These are phyloP conservation scores for Dianthus caryophyllus DNA, from an alignment of 148 eudicot species.

Conservation along the genomic window DNA sequence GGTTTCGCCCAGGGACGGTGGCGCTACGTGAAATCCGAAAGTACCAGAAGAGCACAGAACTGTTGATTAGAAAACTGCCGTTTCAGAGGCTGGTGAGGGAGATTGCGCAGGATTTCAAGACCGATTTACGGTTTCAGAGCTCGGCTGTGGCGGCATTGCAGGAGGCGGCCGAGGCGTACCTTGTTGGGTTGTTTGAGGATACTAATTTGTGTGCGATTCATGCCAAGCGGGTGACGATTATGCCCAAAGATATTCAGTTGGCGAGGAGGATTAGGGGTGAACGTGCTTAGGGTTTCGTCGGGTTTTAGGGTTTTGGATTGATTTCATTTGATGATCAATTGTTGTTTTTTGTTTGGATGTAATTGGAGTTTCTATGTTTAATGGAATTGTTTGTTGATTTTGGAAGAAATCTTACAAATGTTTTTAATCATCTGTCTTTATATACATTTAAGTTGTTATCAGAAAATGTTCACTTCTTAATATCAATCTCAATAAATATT, in stretches of 20 bases:
- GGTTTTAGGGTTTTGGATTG: background rate
- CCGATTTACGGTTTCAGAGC: slow-evolving; percentile 32
- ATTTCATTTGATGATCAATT: background rate
- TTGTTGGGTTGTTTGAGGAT: slow-evolving; percentile 22
- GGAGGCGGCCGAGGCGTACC: slow-evolving; percentile 30
- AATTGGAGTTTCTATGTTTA: too few species aligned
- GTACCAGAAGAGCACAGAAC: slow-evolving; percentile 35
- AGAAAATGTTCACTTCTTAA: too few species aligned
- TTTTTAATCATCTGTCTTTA: too few species aligned
- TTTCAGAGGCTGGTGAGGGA: slow-evolving; percentile 33
- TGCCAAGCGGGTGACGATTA: slow-evolving; percentile 8
- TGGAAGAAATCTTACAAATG: too few species aligned
- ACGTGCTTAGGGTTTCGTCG: background rate
- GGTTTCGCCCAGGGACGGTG: slow-evolving; percentile 31
- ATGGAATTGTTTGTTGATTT: too few species aligned
- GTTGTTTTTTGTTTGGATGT: background rate
- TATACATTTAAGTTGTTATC: too few species aligned
- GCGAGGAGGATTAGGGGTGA: slow-evolving; percentile 8
- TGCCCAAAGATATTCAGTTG: slow-evolving; percentile 10
- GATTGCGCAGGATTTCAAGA: slow-evolving; percentile 38
- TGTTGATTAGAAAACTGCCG: slow-evolving; percentile 32
- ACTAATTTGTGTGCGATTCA: background rate
- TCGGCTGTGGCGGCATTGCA: slow-evolving; percentile 32
- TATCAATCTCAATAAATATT: too few species aligned
- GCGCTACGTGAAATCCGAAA: slow-evolving; percentile 30